These are phyloP conservation scores for Malus fusca DNA, from an alignment of 306 rosid genomes.

Conservation along the genomic window DNA sequence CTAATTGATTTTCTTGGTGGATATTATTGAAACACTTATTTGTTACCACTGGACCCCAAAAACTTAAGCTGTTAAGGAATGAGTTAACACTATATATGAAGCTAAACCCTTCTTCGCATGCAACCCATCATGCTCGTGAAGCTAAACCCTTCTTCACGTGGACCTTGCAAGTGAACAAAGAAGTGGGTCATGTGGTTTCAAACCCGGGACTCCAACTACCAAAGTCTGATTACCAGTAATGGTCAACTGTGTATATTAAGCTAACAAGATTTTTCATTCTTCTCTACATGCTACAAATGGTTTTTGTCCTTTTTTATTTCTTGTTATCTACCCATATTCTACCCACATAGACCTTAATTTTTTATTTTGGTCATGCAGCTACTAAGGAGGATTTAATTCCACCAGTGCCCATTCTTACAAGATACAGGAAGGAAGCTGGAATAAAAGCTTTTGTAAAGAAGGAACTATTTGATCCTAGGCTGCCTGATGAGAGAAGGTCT, in stretches of 20 bases:
- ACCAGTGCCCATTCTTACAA: slow-evolving; percentile 84
- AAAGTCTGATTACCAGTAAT: not conserved
- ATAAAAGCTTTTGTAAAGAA: slow-evolving; percentile 97
- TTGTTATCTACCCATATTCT: not conserved
- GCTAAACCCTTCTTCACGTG: not conserved
- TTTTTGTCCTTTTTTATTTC: not conserved
- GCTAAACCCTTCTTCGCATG: not conserved
- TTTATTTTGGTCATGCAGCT: slow-evolving; percentile 46
- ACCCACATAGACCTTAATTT: slow-evolving; percentile 5
- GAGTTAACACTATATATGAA: not conserved
- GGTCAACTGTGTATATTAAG: not conserved
- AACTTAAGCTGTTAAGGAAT: not conserved
- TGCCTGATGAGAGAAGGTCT: slow-evolving; percentile 71
- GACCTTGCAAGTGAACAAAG: not conserved
- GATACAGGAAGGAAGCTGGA: slow-evolving; percentile 84
- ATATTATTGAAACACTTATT: not conserved
- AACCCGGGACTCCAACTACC: not conserved
- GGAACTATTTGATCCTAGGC: slow-evolving; percentile 82
- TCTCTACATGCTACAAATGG: not conserved
- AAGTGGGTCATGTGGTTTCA: not conserved
- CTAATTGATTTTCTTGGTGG: not conserved
- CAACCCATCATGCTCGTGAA: not conserved
- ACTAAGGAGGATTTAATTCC: slow-evolving; percentile 88
- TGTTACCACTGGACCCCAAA: not conserved
- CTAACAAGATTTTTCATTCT: not conserved